These are phyloP conservation scores for Pseudozyma sp. DNA, from an alignment of 1,284 basidiomycete genomes.

Conservation along the genomic window DNA sequence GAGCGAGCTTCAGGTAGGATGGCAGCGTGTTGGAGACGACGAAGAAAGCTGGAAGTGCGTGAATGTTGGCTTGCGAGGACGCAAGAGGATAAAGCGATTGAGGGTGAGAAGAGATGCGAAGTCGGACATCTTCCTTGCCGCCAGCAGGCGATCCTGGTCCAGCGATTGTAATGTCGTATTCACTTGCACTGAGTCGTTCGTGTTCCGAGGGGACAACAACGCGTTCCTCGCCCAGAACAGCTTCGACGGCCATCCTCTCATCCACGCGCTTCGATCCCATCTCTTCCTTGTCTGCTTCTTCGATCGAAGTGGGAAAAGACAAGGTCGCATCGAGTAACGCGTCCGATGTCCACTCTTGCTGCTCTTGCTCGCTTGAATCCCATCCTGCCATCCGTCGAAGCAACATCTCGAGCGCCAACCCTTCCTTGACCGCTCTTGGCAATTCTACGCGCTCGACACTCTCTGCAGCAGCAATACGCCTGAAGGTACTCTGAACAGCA, in stretches of 20 bases:
- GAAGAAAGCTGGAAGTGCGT: slow-evolving; percentile 78
- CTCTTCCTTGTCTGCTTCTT: slow-evolving; percentile 49
- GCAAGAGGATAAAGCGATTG: slow-evolving; percentile 70
- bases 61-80: not conserved
- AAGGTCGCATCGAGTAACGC: slow-evolving; percentile 24
- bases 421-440: slow-evolving; percentile 35
- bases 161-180: slow-evolving; percentile 65
- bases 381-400: slow-evolving; percentile 39
- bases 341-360: slow-evolving; percentile 34
- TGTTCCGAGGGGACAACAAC: slow-evolving; percentile 55
- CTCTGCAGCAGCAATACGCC: slow-evolving; percentile 20
- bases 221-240: slow-evolving; percentile 71
- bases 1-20: slow-evolving; percentile 85
- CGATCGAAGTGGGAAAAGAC: slow-evolving; percentile 9
- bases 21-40: slow-evolving; percentile 79
- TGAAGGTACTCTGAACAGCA: slow-evolving; percentile 75
- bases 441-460: slow-evolving; percentile 13
- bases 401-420: slow-evolving; percentile 52
- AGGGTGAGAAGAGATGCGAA: slow-evolving; percentile 77
- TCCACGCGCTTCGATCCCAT: slow-evolving; percentile 73
- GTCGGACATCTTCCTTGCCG: slow-evolving; percentile 72
- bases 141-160: slow-evolving; percentile 32
- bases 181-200: slow-evolving; percentile 64
- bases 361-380: slow-evolving; percentile 12
- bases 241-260: slow-evolving; percentile 76